Evolutionary conservation across 257 asterid genomes (phyloP).

Genomic region (Marsdenia floribunda): DNA sequence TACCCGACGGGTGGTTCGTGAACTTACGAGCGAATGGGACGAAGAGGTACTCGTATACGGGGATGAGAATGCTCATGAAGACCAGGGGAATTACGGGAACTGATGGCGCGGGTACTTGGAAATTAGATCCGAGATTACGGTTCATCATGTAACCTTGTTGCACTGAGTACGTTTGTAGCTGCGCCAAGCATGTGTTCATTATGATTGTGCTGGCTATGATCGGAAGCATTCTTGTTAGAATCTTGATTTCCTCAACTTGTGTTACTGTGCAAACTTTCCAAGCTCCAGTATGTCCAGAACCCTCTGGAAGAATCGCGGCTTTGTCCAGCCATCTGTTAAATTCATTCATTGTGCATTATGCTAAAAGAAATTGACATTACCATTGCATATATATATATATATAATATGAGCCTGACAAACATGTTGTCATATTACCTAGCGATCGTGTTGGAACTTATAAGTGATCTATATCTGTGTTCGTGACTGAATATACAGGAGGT

Average conservation of each 20-base stretch:
- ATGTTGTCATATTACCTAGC: too few relatives aligned
- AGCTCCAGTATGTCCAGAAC: slow-evolving; percentile 10
- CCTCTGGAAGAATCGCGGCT: slow-evolving; percentile 43
- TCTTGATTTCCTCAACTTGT: slow-evolving; percentile 66
- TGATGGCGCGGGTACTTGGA: slow-evolving; percentile 60
- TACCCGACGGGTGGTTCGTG: slow-evolving; percentile 60
- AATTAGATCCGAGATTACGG: slow-evolving; percentile 45
- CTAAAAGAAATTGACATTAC: too few relatives aligned
- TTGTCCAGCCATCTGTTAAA: slow-evolving; percentile 53
- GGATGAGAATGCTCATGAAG: slow-evolving; percentile 62
- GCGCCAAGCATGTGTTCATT: slow-evolving; percentile 74
- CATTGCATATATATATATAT: too few relatives aligned
- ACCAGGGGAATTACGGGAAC: slow-evolving; percentile 60
- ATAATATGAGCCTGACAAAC: too few relatives aligned
- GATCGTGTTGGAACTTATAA: too few relatives aligned
- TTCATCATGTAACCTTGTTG: slow-evolving; percentile 59
- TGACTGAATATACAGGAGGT: too few relatives aligned
- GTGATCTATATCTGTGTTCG: too few relatives aligned
- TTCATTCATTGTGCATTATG: too few relatives aligned
- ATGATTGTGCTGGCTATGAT: slow-evolving; percentile 65
- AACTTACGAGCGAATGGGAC: slow-evolving; percentile 52
- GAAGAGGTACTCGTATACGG: slow-evolving; percentile 49
- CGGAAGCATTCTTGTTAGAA: slow-evolving; percentile 59
- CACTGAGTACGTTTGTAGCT: slow-evolving; percentile 75
- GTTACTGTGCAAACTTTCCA: slow-evolving; percentile 67